Percentiles rank a stretch among this genome's conserved stretches.
phyloP scores from a whole-genome alignment of 306 rosid genomes.

The Cicer yamashitae region DNA sequence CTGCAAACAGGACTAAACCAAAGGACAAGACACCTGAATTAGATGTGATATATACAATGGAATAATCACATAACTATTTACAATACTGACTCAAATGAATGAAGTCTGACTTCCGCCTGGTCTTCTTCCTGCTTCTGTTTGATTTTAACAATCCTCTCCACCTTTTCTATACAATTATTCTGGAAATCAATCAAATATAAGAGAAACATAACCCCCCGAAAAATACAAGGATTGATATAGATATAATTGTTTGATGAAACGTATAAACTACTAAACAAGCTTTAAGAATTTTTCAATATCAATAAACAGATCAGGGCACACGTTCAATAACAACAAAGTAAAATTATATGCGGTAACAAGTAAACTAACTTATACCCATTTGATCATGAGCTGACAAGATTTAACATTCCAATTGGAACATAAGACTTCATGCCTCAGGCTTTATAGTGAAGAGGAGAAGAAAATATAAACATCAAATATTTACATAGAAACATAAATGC shows the following conservation, averaged over 20 bases:
- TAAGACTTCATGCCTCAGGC: background rate
- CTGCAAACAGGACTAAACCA: slow-evolving; percentile 54
- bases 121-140: slow-evolving; percentile 85
- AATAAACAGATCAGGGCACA: slow-evolving; percentile 15
- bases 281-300: slow-evolving; percentile 33
- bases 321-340: slow-evolving; percentile 32
- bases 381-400: slow-evolving; percentile 4
- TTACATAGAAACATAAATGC: slow-evolving; percentile 34
- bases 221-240: background rate
- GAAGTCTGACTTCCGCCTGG: slow-evolving; percentile 68
- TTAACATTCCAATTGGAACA: slow-evolving; percentile 11
- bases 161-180: slow-evolving; percentile 61
- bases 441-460: background rate
- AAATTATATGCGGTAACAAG: background rate
- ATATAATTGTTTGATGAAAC: slow-evolving; percentile 1
- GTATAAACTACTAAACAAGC: slow-evolving; percentile 8
- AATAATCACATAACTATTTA: slow-evolving; percentile 29
- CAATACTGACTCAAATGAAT: slow-evolving; percentile 75
- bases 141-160: slow-evolving; percentile 61
- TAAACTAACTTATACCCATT: slow-evolving; percentile 7
- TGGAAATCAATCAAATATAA: slow-evolving; percentile 48
- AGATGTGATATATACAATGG: slow-evolving; percentile 25
- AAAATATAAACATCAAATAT: slow-evolving; percentile 27
- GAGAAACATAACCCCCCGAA: slow-evolving; percentile 22
- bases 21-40: slow-evolving; percentile 34